Percentiles rank a stretch among this genome's conserved stretches.
Conservation (phyloP, 306 rosid species). For the Parietaria judaica region DNA sequence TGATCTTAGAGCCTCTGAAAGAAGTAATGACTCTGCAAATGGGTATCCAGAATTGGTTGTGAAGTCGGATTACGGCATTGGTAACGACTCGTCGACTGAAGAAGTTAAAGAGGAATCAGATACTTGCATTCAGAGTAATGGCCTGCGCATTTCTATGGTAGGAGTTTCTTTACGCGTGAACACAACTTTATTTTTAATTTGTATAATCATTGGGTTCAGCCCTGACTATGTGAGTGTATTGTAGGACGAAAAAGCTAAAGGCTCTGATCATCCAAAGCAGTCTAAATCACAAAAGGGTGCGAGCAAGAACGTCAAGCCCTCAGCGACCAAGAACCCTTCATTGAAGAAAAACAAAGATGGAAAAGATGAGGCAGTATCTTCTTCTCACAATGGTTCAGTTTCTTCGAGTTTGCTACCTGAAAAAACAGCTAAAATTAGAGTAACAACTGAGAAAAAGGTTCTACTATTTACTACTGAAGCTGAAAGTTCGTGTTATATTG, state of each 20-base stretch:
- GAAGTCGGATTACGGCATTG: constrained; percentile 24
- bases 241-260: constrained; percentile 47
- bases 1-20: constrained; percentile 15
- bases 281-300: constrained; percentile 38
- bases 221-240: constrained; percentile 13
- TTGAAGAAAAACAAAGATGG: constrained; percentile 50
- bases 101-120: constrained; percentile 41
- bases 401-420: constrained; percentile 36
- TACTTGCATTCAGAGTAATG: constrained; percentile 26
- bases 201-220: constrained; percentile 15
- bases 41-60: too few species aligned
- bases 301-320: constrained; percentile 47
- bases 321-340: constrained; percentile 22
- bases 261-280: constrained; percentile 26
- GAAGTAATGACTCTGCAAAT: too few species aligned
- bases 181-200: not conserved
- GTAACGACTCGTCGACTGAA: constrained; percentile 27
- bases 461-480: constrained; percentile 36
- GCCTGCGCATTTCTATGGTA: constrained; percentile 49
- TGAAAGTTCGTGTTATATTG: constrained; percentile 14
- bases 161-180: not conserved
- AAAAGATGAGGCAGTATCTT: constrained; percentile 41
- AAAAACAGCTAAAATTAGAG: constrained; percentile 42
- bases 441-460: constrained; percentile 42
- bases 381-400: constrained; percentile 54